Base-by-base conservation (phyloP, 768 basidiomycete genomes). In the Trametopsis cervina region DNA sequence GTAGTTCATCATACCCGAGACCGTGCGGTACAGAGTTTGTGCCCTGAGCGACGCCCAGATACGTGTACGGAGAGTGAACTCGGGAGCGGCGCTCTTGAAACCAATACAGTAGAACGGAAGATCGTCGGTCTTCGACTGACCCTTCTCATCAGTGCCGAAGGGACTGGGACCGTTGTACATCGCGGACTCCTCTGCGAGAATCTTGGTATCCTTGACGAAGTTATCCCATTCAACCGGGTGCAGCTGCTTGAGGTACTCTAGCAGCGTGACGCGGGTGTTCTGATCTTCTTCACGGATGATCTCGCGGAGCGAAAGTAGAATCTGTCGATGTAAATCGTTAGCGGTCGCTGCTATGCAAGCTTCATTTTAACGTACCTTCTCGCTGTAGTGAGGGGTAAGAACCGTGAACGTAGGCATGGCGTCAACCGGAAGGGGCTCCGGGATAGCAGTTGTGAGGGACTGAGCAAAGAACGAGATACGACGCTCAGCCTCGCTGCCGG, bases 341-440 rank as follows among this genome's bases (percentile, higher is more conserved):
- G 10, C 17, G 2, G 6, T n/a, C n/a, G 26, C 1, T 5, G 1
- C n/a, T 4, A 20, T 37, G n/a, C n/a, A n/a, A 33, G 17, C 10
- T 11, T 35, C 9, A 25, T 40, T 0, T 26, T 7, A 5, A 53
- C 74, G 9, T 38, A 85, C 85, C 81, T 99, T 99, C 68, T 99
- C 96, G 51, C 87, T 96, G 66, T 99, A 99, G 68, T 99, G 96
- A 12, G 96, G 96, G 0, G 93, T 96, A 46, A 99, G 72, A 20
- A 99, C 94, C 39, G 96, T 98, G 74, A 99, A 99, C 0, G 95
- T 97, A 2, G 96, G 96, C 96, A 99, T 98, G n/a, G 93, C 89
- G 64, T 98, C 94, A 37, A 99, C 91, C 12, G 94, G 92, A 26
- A 98, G 68, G 6, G 96, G 87, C 56, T 90, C 85, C 17, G 95